phyloP scores from a whole-genome alignment of 2,329 filamentous ascomycete genomes.

The Aspergillus brasiliensis region DNA sequence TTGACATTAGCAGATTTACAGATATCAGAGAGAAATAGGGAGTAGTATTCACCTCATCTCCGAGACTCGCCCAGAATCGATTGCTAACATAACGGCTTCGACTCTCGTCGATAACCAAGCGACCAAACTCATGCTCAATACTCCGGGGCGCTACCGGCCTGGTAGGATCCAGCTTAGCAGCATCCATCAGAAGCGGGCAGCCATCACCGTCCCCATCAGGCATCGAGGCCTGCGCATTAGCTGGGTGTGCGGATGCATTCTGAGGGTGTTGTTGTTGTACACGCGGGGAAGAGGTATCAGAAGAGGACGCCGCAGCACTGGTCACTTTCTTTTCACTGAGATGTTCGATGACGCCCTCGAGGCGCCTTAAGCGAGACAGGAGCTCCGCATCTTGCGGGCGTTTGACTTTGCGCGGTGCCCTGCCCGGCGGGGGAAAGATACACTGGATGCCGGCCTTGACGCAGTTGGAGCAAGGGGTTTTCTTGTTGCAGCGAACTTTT shows the following conservation, averaged over 20 bases:
- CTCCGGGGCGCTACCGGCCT: conserved; percentile 23
- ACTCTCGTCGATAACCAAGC: conserved; percentile 61
- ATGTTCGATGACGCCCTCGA: conserved; percentile 64
- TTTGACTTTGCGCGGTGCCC: conserved; percentile 61
- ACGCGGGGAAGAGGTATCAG: conserved; percentile 9
- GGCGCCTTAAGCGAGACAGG: conserved; percentile 57
- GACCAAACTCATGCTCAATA: conserved; percentile 55
- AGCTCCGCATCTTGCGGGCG: conserved; percentile 63
- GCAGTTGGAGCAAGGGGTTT: conserved; percentile 52
- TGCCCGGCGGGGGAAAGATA: conserved; percentile 63
- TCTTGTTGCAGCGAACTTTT: conserved; percentile 53
- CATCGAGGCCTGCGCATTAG: neutral
- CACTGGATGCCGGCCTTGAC: conserved; percentile 58
- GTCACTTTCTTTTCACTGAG: conserved; percentile 52
- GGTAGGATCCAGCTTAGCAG: conserved; percentile 19
- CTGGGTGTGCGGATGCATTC: neutral
- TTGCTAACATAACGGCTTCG: conserved; percentile 64
- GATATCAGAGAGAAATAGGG: neutral
- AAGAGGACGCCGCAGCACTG: conserved; percentile 1
- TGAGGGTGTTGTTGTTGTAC: conserved; percentile 14
- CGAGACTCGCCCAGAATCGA: conserved; percentile 62
- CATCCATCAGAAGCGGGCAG: conserved; percentile 15
- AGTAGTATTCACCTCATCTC: conserved; percentile 54
- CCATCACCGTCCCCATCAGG: conserved; percentile 5
- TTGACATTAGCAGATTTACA: conserved; percentile 9